phyloP scores from a whole-genome alignment of 192 early-diverging fungal species.

The Coemansia sp. region DNA sequence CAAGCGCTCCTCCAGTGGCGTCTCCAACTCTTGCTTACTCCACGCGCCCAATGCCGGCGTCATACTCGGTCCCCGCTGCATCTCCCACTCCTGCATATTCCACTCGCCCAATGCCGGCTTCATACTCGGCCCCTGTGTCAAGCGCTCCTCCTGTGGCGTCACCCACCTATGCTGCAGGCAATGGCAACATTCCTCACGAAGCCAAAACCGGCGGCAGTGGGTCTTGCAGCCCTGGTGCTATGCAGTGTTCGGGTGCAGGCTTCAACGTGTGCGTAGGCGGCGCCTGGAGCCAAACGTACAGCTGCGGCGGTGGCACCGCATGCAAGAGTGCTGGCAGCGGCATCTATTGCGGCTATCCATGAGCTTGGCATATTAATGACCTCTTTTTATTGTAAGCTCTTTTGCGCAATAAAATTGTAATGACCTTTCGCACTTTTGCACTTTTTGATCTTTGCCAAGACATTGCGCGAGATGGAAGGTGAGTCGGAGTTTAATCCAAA shows the following conservation, averaged over 20 bases:
- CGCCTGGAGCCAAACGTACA: slow-evolving; percentile 19
- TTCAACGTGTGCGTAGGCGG: slow-evolving; percentile 14
- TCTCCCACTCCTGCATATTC: not conserved
- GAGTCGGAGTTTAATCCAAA: not conserved
- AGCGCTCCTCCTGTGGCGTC: slow-evolving; percentile 11
- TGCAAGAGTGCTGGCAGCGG: slow-evolving; percentile 17
- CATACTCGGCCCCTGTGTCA: slow-evolving; percentile 12
- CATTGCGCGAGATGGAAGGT: not conserved
- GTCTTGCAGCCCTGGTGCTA: slow-evolving; percentile 15
- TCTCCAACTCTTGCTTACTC: not conserved
- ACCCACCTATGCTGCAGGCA: slow-evolving; percentile 6
- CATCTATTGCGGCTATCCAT: slow-evolving; percentile 19
- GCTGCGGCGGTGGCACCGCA: slow-evolving; percentile 13
- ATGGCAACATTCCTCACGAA: not conserved
- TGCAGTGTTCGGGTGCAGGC: slow-evolving; percentile 19
- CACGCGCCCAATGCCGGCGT: not conserved
- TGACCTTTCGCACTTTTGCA: not conserved
- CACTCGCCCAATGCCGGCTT: slow-evolving; percentile 3
- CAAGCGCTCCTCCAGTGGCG: not conserved
- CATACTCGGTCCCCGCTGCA: no score
- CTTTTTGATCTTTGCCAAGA: not conserved
- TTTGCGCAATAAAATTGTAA: not conserved
- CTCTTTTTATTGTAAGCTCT: not conserved
- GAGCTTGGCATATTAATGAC: not conserved
- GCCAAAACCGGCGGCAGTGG: slow-evolving; percentile 3